These are phyloP conservation scores for Striga hermonthica DNA, from an alignment of 305 asterid species.

Conservation along the genomic window DNA sequence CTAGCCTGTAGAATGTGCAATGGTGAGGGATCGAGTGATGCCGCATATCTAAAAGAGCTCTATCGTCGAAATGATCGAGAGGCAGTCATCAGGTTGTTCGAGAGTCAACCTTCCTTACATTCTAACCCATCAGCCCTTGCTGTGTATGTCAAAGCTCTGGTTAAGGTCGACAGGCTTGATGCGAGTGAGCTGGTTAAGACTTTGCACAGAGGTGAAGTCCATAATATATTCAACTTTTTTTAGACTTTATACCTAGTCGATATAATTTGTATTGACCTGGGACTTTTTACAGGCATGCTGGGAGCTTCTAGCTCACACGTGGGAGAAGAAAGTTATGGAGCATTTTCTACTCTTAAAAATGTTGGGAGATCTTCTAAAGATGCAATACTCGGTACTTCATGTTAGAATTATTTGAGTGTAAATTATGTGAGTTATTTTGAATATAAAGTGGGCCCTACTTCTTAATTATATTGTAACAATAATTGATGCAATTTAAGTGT, in stretches of 20 bases:
- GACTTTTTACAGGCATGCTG: conserved; percentile 43
- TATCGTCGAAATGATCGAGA: conserved; percentile 72
- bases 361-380: conserved; percentile 62
- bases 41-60: conserved; percentile 77
- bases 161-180: conserved; percentile 78
- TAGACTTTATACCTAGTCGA: neutral
- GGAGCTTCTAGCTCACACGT: conserved; percentile 42
- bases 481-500: too few species aligned
- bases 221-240: too few species aligned
- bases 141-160: conserved; percentile 86
- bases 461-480: too few species aligned
- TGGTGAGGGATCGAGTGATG: conserved; percentile 53
- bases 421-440: too few species aligned
- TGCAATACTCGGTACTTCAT: conserved; percentile 65
- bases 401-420: too few species aligned
- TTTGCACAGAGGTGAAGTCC: conserved; percentile 58
- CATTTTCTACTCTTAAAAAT: conserved; percentile 59
- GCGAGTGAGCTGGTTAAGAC: conserved; percentile 81
- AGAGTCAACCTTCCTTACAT: conserved; percentile 71
- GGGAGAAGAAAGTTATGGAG: conserved; percentile 61
- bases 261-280: conserved; percentile 14
- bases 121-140: conserved; percentile 73
- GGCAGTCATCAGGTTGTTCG: conserved; percentile 70
- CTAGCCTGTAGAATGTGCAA: conserved; percentile 61
- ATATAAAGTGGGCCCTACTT: too few species aligned